Base-by-base conservation (phyloP, 805 yeast genomes). In the Metschnikowia picachoensis region DNA sequence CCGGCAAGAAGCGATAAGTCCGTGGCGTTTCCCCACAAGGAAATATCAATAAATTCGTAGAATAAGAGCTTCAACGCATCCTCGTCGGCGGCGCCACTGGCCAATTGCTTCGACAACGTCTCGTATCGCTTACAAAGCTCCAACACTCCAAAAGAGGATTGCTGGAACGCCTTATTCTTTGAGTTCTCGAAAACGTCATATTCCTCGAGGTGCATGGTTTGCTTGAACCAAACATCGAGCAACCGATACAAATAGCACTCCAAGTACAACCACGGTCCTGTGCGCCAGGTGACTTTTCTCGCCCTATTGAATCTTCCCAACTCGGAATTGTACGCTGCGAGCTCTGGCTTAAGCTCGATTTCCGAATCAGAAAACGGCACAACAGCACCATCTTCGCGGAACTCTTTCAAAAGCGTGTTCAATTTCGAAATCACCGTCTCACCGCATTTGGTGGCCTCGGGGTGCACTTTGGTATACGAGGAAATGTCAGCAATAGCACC, bases 11-110 rank as follows among this genome's bases (percentile, higher is more conserved):
- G 70, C 0, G 97, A 89, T 60, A 94, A 76, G 65, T 94, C 99
- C 4, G 97, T 88, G 15, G 98, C 97, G 65, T 94, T 94, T 27
- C 99, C 99, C 99, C 99, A 94, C 44, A 94, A 68, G 0, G 97
- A 87, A 45, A 92, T 79, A 61, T 90, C 96, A 36, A 87, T 67
- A 51, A 91, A 86, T 62, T 94, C 99, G 50, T 74, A 78, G 72
- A 90, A 91, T 37, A 89, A 68, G 11, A 84, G 56, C 49, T 73
- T 64, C 51, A 83, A 64, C 0, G 76, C 63, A 4, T 77, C 81
- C 1, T 50, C 49, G 47, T 73, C 77, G 3, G 60, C 56, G 10
- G 46, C 30, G 11, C 27, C 43, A 30, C 15, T 12, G 14, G 35
- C 37, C 54, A 61, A 53, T 41, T 61, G 58, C 40, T 41, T 34